Evolutionary conservation across 371 early-diverging fungal species (phyloP).

Genomic region (Enteropsectra breve): DNA sequence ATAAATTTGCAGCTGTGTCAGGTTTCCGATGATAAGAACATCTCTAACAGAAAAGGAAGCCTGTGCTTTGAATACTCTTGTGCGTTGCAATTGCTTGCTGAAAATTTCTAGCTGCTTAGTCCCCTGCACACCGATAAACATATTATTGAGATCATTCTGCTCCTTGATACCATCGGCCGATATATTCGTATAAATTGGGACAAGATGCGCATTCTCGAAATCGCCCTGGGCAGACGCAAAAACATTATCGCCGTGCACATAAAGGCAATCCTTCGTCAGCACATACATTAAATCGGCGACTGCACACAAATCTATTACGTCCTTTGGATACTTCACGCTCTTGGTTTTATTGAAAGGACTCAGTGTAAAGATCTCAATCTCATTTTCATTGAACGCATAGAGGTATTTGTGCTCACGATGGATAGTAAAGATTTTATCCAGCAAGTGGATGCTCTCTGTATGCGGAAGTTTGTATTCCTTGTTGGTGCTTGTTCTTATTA

Average conservation of each 20-base stretch:
- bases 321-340: background rate
- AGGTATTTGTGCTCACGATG: background rate
- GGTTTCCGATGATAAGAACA: background rate
- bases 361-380: background rate
- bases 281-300: background rate
- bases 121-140: conserved; percentile 6
- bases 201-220: background rate
- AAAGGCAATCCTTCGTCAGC: background rate
- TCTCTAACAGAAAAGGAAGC: background rate
- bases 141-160: too few relatives aligned
- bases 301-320: background rate
- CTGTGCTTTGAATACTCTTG: background rate
- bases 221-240: background rate
- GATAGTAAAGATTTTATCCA: background rate
- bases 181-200: background rate
- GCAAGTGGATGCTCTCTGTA: background rate
- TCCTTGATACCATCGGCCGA: background rate
- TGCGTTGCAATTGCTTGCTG: background rate
- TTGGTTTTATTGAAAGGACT: background rate
- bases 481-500: too few relatives aligned
- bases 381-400: background rate
- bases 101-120: background rate
- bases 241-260: background rate
- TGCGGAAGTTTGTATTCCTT: background rate
- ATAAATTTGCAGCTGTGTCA: background rate